Conservation (phyloP, 163 green algal genomes). For the Volvox carteri region DNA sequence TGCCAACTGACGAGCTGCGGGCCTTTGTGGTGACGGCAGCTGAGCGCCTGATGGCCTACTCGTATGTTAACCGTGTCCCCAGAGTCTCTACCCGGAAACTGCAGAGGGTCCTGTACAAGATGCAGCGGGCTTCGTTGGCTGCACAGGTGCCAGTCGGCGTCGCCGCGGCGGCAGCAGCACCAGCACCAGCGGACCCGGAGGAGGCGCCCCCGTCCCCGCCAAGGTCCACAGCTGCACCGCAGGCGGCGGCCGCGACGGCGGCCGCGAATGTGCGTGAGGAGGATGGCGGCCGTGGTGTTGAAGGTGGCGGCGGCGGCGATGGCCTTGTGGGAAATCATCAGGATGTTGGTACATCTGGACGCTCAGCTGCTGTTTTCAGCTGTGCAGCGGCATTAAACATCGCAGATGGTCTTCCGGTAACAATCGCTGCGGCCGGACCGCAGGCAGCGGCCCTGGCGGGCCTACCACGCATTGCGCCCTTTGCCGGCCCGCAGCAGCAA, state of each 20-base stretch:
- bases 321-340: too few relatives aligned
- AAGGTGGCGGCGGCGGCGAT: neutral
- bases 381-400: too few relatives aligned
- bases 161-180: neutral
- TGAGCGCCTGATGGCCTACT: neutral
- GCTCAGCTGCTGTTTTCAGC: too few relatives aligned
- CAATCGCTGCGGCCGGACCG: neutral
- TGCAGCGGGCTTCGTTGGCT: neutral
- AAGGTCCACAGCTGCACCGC: too few relatives aligned
- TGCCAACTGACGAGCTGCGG: neutral
- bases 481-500: neutral
- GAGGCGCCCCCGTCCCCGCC: neutral
- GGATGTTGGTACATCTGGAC: too few relatives aligned
- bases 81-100: too few relatives aligned
- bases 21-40: neutral
- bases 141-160: neutral
- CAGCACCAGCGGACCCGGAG: too few relatives aligned
- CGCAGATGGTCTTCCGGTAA: too few relatives aligned
- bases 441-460: slow-evolving; percentile 6
- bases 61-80: too few relatives aligned
- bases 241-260: neutral
- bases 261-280: neutral
- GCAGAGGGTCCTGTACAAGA: neutral
- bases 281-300: neutral
- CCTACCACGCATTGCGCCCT: neutral